Evolutionary conservation across 1,284 basidiomycete species (phyloP), one percentile per base, ranked within the genome.

Genomic region (Trichosporon faecale): DNA sequence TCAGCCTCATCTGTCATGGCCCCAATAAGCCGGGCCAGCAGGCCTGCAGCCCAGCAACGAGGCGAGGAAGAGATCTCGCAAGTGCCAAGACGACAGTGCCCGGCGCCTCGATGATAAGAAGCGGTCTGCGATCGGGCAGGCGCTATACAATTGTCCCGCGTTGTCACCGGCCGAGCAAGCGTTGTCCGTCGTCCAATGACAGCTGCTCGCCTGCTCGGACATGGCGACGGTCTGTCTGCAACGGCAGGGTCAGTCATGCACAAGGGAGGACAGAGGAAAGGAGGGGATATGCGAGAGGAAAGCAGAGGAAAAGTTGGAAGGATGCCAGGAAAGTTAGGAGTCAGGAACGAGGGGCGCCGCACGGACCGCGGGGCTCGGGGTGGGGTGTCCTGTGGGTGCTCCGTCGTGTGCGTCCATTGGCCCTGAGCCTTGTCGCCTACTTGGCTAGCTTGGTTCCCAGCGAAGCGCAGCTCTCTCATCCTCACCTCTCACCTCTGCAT

Each of bases 331-430:
- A n/a, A 8, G 18, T n/a, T 3, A n/a, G 40, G 40, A 44, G 40
- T n/a, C 16, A 44, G 40, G 40, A n/a, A 12, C 21, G 21, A 25
- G 49, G 49, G 49, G 49, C 49, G 49, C 49, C 49, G 49, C 49
- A 52, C 49, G 23, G 49, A 52, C 49, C 49, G 49, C 49, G 49
- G 49, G 49, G 49, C 49, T 52, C 49, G 49, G 49, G 23, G 49
- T 52, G 49, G 49, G 49, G 49, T 46, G 44, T 18, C 44, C 21
- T 8, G n/a, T 7, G 18, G 21, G 44, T 21, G 44, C 4, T 5
- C 21, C 5, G 40, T 11, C 18, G 11, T 4, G 40, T 18, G 16
- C 40, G 18, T n/a, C 49, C 8, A 52, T 52, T 52, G 49, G 49
- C 23, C 40, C 40, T 37, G 35, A 37, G 11, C 35, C 35, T 37